phyloP scores from a whole-genome alignment of 169 alveolate genomes.

The Amoebophrya sp. region DNA sequence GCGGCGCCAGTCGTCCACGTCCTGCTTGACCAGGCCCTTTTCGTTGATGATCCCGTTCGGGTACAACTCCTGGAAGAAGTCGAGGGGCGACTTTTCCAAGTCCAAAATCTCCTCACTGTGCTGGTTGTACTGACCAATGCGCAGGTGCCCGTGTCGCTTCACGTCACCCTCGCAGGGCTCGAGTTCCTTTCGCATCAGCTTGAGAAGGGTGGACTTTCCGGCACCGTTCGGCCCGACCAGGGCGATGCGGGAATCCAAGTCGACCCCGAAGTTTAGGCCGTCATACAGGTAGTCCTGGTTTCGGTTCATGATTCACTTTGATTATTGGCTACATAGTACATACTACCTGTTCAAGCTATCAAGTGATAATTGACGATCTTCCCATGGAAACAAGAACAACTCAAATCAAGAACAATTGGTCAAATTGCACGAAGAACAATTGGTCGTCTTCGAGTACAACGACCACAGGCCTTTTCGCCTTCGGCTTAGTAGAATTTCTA shows the following conservation, averaged over 20 bases:
- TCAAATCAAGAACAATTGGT: no score
- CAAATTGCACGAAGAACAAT: no score
- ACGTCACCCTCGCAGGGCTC: conserved; percentile 73
- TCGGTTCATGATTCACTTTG: neutral
- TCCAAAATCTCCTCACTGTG: conserved; percentile 88
- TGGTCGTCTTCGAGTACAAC: no score
- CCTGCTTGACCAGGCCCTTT: conserved; percentile 77
- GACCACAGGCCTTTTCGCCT: no score
- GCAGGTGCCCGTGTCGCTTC: conserved; percentile 79
- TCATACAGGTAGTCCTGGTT: conserved; percentile 57
- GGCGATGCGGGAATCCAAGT: conserved; percentile 81
- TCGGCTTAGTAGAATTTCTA: no score
- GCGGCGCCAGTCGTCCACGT: conserved; percentile 73
- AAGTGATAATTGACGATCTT: no score
- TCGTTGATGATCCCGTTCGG: conserved; percentile 62
- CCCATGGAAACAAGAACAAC: no score
- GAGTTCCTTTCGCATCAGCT: conserved; percentile 74
- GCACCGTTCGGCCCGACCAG: conserved; percentile 95
- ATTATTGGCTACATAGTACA: no score
- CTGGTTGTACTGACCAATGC: conserved; percentile 88
- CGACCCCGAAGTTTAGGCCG: conserved; percentile 55
- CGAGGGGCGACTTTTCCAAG: conserved; percentile 83
- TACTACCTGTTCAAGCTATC: no score
- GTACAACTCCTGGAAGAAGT: conserved; percentile 61
- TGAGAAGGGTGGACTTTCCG: conserved; percentile 91